Conservation (phyloP, 2,329 filamentous ascomycete genomes). For the Calonectria multiphialidica region DNA sequence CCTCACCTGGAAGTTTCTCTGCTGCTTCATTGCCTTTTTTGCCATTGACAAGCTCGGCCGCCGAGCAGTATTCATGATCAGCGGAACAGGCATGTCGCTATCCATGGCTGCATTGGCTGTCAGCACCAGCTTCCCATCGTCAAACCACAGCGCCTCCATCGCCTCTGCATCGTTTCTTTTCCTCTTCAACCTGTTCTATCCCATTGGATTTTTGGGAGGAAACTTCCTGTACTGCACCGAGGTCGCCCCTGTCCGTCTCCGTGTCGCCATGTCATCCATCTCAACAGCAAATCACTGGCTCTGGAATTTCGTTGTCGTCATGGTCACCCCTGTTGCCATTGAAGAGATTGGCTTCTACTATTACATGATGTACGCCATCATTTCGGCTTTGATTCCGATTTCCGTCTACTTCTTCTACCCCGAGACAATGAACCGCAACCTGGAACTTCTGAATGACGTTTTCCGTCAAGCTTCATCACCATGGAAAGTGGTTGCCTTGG, state of each 20-base stretch:
- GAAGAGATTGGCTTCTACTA: constrained; percentile 67
- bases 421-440: constrained; percentile 48
- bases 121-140: constrained; percentile 34
- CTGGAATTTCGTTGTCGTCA: constrained; percentile 62
- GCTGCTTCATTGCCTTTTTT: constrained; percentile 44
- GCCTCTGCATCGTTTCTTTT: constrained; percentile 64
- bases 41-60: constrained; percentile 47
- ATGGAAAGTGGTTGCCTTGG: background rate
- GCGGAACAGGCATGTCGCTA: constrained; percentile 41
- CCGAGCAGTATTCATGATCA: constrained; percentile 40
- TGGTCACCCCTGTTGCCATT: constrained; percentile 75
- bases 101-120: constrained; percentile 45
- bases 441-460: constrained; percentile 30
- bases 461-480: constrained; percentile 1
- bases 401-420: constrained; percentile 53
- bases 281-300: constrained; percentile 59
- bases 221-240: constrained; percentile 71
- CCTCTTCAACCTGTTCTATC: constrained; percentile 76
- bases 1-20: constrained; percentile 49
- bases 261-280: constrained; percentile 61
- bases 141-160: constrained; percentile 36
- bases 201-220: constrained; percentile 72
- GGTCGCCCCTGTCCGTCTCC: constrained; percentile 61
- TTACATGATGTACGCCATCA: constrained; percentile 56
- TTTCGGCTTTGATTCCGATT: constrained; percentile 58